Conservation (phyloP, 208 protist species). For the Tritrichomonas musculus region DNA sequence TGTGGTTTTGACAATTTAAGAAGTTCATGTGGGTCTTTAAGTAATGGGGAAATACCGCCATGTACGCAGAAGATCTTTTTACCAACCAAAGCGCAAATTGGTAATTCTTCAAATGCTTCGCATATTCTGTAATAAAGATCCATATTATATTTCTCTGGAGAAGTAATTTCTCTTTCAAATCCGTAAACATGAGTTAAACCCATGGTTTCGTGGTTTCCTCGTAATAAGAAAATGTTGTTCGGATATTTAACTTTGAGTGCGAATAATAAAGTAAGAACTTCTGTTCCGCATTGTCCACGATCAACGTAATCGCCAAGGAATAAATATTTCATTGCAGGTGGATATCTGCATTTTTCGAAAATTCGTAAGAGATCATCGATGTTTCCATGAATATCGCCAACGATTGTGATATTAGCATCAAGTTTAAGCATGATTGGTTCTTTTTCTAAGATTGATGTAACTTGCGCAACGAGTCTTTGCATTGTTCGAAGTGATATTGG, state of each 20-base stretch:
- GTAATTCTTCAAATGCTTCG: constrained; percentile 71
- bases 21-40: constrained; percentile 63
- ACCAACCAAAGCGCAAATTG: constrained; percentile 71
- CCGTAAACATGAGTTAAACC: constrained; percentile 41
- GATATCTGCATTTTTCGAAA: not conserved
- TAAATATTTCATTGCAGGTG: not conserved
- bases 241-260: constrained; percentile 42
- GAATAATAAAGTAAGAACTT: constrained; percentile 44
- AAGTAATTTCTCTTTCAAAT: constrained; percentile 28
- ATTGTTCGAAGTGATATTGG: not conserved
- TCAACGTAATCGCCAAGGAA: constrained; percentile 50
- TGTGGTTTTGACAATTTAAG: constrained; percentile 75
- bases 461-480: not conserved
- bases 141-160: constrained; percentile 36
- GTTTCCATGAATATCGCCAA: constrained; percentile 17
- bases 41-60: constrained; percentile 65
- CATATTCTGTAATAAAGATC: constrained; percentile 38
- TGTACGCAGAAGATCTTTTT: constrained; percentile 77
- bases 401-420: not conserved
- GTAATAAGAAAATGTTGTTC: constrained; percentile 42
- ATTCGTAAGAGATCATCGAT: constrained; percentile 2
- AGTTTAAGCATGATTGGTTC: not conserved
- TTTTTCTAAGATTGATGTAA: not conserved
- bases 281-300: constrained; percentile 39
- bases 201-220: constrained; percentile 50